Percentiles rank a stretch among this genome's conserved stretches.
Conservation (phyloP, 768 basidiomycete species). For the Collybia nuda region DNA sequence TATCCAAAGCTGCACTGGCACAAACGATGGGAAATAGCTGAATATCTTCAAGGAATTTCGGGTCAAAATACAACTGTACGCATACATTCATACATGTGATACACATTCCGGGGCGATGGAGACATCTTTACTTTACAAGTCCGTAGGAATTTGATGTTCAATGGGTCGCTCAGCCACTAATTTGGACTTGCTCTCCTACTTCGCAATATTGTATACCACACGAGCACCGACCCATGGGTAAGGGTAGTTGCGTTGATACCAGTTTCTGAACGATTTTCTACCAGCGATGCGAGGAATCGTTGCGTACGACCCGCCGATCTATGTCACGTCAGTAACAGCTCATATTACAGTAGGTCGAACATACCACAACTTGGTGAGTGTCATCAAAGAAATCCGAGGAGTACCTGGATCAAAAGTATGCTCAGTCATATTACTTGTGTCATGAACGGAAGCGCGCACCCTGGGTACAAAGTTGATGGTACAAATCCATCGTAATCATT, state of each 20-base stretch:
- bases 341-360: slow-evolving; percentile 26
- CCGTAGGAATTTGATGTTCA: too few species aligned
- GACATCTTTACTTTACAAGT: too few species aligned
- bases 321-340: slow-evolving; percentile 6
- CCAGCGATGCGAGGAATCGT: slow-evolving; percentile 83
- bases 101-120: too few species aligned
- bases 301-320: slow-evolving; percentile 91
- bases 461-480: slow-evolving; percentile 82
- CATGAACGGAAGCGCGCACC: slow-evolving; percentile 39
- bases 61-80: too few species aligned
- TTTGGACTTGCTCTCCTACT: slow-evolving; percentile 22
- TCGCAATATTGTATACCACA: slow-evolving; percentile 49
- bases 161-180: too few species aligned
- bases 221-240: slow-evolving; percentile 85
- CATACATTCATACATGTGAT: too few species aligned
- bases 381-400: slow-evolving; percentile 91
- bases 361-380: slow-evolving; percentile 82
- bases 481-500: slow-evolving; percentile 74
- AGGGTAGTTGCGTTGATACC: slow-evolving; percentile 89
- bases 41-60: too few species aligned
- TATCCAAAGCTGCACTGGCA: too few species aligned
- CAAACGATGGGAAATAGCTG: too few species aligned
- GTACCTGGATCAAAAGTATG: slow-evolving; percentile 42
- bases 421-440: background rate
- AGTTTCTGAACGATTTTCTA: slow-evolving; percentile 80